Conservation (phyloP, 1,284 basidiomycete species). For the Chondrostereum purpureum region DNA sequence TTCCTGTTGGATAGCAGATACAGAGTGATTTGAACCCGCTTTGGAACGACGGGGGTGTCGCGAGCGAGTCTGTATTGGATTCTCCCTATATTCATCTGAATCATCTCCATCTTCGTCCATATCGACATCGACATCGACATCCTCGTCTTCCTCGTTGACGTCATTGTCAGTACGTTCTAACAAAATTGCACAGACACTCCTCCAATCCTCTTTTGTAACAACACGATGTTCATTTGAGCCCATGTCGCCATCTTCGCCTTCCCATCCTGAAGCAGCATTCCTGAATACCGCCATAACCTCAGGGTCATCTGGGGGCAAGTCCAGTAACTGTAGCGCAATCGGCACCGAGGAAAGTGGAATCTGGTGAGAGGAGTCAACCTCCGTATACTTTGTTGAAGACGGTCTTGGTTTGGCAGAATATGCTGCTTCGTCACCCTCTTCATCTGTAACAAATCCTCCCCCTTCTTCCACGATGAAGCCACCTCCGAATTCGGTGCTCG, state of each 20-base stretch:
- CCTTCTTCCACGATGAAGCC: not conserved
- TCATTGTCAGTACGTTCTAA: conserved; percentile 32
- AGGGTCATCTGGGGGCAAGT: conserved; percentile 59
- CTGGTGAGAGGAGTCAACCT: conserved; percentile 12
- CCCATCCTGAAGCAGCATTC: conserved; percentile 68
- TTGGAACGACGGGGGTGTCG: conserved; percentile 17
- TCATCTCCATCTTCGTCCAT: conserved; percentile 18
- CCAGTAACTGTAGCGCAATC: conserved; percentile 53
- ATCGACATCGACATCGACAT: conserved; percentile 17
- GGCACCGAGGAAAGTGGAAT: conserved; percentile 57
- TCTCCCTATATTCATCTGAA: conserved; percentile 27
- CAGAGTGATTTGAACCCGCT: conserved; percentile 16
- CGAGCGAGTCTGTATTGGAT: conserved; percentile 18
- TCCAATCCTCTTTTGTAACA: conserved; percentile 62
- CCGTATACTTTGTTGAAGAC: not conserved
- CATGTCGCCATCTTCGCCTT: conserved; percentile 13
- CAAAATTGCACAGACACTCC: conserved; percentile 65
- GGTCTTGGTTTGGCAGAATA: no score
- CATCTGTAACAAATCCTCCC: not conserved
- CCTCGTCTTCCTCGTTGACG: conserved; percentile 16
- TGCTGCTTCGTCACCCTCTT: no score
- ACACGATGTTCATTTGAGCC: conserved; percentile 18
- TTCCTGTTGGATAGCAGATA: conserved; percentile 45
- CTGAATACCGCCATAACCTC: conserved; percentile 62
- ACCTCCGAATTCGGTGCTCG: no score